Conservation (phyloP, 2,329 filamentous ascomycete species). For the Phialocephala subalpina region DNA sequence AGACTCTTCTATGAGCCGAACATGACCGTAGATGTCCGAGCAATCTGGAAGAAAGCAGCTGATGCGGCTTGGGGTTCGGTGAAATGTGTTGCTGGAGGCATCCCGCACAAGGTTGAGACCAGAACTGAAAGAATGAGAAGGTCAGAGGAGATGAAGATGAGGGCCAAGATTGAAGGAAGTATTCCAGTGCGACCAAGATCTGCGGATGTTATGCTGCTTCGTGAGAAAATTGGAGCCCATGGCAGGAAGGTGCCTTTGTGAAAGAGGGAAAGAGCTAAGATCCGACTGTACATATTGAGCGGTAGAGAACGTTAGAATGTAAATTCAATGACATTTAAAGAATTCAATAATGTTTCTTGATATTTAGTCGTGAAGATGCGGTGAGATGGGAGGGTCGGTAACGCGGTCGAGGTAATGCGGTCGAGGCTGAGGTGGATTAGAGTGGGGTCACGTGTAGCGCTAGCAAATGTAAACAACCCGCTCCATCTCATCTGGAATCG, state of each 20-base stretch:
- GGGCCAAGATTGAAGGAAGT: conserved; percentile 20
- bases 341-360: too few relatives aligned
- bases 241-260: conserved; percentile 28
- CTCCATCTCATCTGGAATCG: conserved; percentile 20
- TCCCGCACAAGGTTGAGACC: conserved; percentile 24
- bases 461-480: conserved; percentile 36
- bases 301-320: not conserved
- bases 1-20: conserved; percentile 64
- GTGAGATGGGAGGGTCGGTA: not conserved
- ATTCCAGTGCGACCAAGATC: conserved; percentile 9
- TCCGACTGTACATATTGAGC: not conserved
- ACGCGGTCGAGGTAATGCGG: too few relatives aligned
- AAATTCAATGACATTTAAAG: not conserved
- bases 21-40: conserved; percentile 57
- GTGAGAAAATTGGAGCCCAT: not conserved
- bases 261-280: not conserved
- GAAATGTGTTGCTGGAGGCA: conserved; percentile 42
- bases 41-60: conserved; percentile 57
- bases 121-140: conserved; percentile 24
- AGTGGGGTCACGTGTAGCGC: conserved; percentile 21
- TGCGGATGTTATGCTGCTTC: conserved; percentile 11
- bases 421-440: not conserved
- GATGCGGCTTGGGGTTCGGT: conserved; percentile 49
- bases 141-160: conserved; percentile 27
- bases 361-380: not conserved